phyloP scores from a whole-genome alignment of 805 yeast genomes.

The Saccharomycopsis fodiens region DNA sequence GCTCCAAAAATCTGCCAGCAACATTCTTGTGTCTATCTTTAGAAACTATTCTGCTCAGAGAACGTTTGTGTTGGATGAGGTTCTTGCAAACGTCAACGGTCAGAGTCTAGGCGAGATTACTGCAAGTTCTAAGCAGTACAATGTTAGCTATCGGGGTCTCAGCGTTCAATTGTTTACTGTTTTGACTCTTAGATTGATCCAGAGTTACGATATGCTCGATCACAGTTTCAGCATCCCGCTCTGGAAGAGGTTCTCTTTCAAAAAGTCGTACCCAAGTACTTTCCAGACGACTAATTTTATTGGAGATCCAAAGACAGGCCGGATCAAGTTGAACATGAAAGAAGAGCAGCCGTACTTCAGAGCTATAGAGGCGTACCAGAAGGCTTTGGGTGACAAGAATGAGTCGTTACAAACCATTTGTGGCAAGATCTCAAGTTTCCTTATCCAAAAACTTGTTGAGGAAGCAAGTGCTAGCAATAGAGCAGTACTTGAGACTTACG shows the following conservation, averaged over 20 bases:
- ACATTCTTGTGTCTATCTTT: constrained; percentile 33
- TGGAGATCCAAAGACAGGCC: constrained; percentile 18
- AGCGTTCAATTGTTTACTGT: constrained; percentile 43
- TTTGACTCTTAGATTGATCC: constrained; percentile 38
- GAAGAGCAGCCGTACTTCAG: constrained; percentile 21
- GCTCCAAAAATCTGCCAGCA: constrained; percentile 23
- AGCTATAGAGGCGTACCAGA: constrained; percentile 22
- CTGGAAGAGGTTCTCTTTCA: constrained; percentile 13
- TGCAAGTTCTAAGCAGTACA: constrained; percentile 33
- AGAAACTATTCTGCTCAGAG: constrained; percentile 42
- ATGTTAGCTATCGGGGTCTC: constrained; percentile 35
- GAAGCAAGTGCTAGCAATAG: constrained; percentile 28
- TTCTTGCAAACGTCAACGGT: constrained; percentile 40
- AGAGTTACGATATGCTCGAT: constrained; percentile 28
- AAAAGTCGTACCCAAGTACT: constrained; percentile 13
- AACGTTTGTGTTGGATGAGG: constrained; percentile 52
- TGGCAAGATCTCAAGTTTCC: constrained; percentile 17
- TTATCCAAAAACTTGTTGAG: constrained; percentile 27
- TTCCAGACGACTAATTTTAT: constrained; percentile 11
- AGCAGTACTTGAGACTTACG: constrained; percentile 41
- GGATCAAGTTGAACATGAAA: constrained; percentile 18
- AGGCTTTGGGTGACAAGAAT: constrained; percentile 20
- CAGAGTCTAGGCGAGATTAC: constrained; percentile 37
- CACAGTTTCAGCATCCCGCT: constrained; percentile 21
- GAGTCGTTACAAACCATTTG: constrained; percentile 21